Percentiles rank a stretch among this genome's conserved stretches.
These are phyloP conservation scores for Apostasia shenzhenica DNA, from an alignment of 106 monocot genomes.

Conservation along the genomic window DNA sequence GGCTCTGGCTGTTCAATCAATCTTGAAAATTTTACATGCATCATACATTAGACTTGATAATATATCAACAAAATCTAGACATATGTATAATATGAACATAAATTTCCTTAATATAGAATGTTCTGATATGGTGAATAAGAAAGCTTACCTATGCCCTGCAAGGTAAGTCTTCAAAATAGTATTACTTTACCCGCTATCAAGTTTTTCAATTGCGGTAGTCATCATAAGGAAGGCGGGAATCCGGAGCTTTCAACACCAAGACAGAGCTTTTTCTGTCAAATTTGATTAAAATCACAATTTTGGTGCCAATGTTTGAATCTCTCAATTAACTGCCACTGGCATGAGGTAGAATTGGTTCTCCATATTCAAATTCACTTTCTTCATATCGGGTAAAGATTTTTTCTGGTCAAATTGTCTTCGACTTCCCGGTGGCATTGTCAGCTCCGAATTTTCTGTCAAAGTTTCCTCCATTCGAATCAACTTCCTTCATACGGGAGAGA, in stretches of 20 bases:
- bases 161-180: too few relatives aligned
- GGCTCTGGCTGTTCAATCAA: too few relatives aligned
- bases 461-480: background rate
- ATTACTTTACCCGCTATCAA: background rate
- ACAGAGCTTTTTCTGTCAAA: background rate
- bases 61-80: too few relatives aligned
- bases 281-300: background rate
- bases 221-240: background rate
- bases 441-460: background rate
- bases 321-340: background rate
- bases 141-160: too few relatives aligned
- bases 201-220: background rate
- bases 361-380: background rate
- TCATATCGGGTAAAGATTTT: background rate
- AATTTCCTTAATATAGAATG: too few relatives aligned
- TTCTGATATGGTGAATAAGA: too few relatives aligned
- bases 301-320: background rate
- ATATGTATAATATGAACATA: too few relatives aligned
- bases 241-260: background rate
- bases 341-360: background rate
- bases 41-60: too few relatives aligned
- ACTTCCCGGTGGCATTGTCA: too few relatives aligned
- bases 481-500: background rate
- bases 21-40: too few relatives aligned
- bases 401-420: slow-evolving; percentile 2